phyloP scores from a whole-genome alignment of 2,329 filamentous ascomycete genomes.

The Beauveria bassiana region DNA sequence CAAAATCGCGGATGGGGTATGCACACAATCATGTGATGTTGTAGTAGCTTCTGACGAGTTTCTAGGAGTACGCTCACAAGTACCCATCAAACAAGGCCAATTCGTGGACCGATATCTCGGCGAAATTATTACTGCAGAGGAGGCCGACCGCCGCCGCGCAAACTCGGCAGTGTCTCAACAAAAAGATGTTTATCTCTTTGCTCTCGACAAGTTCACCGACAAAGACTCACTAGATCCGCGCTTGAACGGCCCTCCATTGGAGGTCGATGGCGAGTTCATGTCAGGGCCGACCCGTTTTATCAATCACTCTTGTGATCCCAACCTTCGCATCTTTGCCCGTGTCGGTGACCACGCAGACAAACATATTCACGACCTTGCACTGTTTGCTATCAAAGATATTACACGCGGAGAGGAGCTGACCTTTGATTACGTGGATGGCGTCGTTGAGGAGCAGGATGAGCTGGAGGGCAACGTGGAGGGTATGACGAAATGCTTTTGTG shows the following conservation, averaged over 20 bases:
- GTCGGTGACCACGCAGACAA: constrained; percentile 70
- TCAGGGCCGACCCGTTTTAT: constrained; percentile 75
- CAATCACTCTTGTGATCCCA: constrained; percentile 75
- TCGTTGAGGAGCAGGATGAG: constrained; percentile 42
- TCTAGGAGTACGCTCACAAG: constrained; percentile 54
- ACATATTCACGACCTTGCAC: constrained; percentile 65
- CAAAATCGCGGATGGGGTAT: constrained; percentile 65
- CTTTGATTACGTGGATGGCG: constrained; percentile 70
- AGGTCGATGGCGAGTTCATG: constrained; percentile 66
- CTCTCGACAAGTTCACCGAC: constrained; percentile 71
- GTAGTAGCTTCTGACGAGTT: neutral
- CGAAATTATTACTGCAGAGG: constrained; percentile 54
- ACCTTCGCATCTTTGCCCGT: constrained; percentile 70
- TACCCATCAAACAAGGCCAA: constrained; percentile 61
- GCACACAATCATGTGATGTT: constrained; percentile 12
- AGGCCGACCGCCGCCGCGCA: constrained; percentile 58
- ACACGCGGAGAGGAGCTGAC: constrained; percentile 60
- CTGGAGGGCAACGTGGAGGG: constrained; percentile 33
- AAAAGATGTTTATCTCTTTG: constrained; percentile 76
- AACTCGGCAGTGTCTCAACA: constrained; percentile 45
- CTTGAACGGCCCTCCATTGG: constrained; percentile 47
- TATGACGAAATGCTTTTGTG: constrained; percentile 56
- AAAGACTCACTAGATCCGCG: constrained; percentile 46
- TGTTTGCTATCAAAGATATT: constrained; percentile 66
- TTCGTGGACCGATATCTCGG: constrained; percentile 77